Evolutionary conservation across 2,329 filamentous ascomycete species (phyloP), one percentile per base, ranked within the genome.

Genomic region (Exophiala dermatitidis): DNA sequence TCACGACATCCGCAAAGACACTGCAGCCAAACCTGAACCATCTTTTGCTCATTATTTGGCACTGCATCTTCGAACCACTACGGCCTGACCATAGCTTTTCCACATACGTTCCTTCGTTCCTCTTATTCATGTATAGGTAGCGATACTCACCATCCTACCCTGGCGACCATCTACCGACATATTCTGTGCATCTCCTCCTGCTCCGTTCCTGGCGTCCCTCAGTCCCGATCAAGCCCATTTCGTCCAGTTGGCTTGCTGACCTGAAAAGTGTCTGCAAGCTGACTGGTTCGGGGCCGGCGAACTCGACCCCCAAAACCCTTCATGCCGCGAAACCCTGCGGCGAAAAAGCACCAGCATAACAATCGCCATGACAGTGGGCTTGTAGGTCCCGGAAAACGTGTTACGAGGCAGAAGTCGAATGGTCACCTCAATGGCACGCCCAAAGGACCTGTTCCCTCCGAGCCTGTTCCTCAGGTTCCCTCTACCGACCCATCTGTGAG

Each of bases 321-420:
- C 69, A 75, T 76, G 74, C 72, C 72, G 71, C 72, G 72, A 67
- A 71, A 70, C 70, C 68, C 67, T 66, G 70, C 73, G 65, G 69
- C 71, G 68, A 73, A 72, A 67, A 74, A 75, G 69, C 85, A 77
- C 74, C 79, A 83, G 70, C 82, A 83, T 74, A 85, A 85, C 72
- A 81, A 77, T 66, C 83, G 86, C 71, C 86, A 94, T 74, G 90
- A 95, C 74, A 90, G 88, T 84, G 89, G 88, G 67, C 78, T 89
- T 70, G 85, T 90, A 78, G 84, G 84, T 66, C 82, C 86, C 48
- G 85, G 84, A 62, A 88, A 84, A 76, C 83, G 84, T 69, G 74
- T 84, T 64, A 74, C 71, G 59, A 78, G 77, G 68, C 75, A 78
- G 66, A 79, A 75, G 66, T 79, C 77, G 56, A 78, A 75, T 70